Evolutionary conservation across 2,329 filamentous ascomycete species (phyloP).

Genomic region (Paraphoma chrysanthemicola): DNA sequence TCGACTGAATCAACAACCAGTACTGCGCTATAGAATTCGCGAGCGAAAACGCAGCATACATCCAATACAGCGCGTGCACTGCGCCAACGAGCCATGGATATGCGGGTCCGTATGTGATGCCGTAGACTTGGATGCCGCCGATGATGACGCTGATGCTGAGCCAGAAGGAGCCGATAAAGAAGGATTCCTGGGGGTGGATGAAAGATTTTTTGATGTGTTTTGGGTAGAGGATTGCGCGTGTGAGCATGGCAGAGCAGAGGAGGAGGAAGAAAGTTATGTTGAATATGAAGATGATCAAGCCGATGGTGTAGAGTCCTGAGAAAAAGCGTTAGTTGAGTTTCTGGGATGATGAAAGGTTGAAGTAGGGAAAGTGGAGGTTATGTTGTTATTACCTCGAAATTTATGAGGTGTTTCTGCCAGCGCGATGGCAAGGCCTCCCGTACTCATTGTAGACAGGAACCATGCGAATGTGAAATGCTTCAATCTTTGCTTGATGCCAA

Average conservation of each 20-base stretch:
- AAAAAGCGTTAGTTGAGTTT: slow-evolving; percentile 13
- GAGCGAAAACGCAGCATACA: slow-evolving; percentile 48
- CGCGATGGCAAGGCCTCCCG: slow-evolving; percentile 53
- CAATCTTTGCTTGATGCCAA: slow-evolving; percentile 28
- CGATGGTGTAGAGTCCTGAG: slow-evolving; percentile 57
- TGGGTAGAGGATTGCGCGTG: slow-evolving; percentile 51
- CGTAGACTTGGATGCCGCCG: slow-evolving; percentile 43
- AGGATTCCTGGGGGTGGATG: slow-evolving; percentile 55
- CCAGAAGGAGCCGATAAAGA: slow-evolving; percentile 54
- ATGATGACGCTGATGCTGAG: slow-evolving; percentile 47
- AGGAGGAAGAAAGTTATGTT: slow-evolving; percentile 54
- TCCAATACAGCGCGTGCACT: slow-evolving; percentile 50
- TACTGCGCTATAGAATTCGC: slow-evolving; percentile 56
- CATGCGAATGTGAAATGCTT: slow-evolving; percentile 55
- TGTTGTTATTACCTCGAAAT: slow-evolving; percentile 34
- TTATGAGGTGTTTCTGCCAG: slow-evolving; percentile 51
- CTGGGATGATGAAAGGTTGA: neutral
- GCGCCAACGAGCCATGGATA: slow-evolving; percentile 45
- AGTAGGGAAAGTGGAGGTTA: neutral
- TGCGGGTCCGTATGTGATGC: slow-evolving; percentile 35
- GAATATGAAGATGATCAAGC: slow-evolving; percentile 57
- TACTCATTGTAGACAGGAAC: slow-evolving; percentile 56
- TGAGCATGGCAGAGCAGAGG: slow-evolving; percentile 29
- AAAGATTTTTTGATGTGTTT: slow-evolving; percentile 52
- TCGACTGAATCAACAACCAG: slow-evolving; percentile 66